Evolutionary conservation across 208 protist genomes (phyloP), one percentile per base, ranked within the genome.

Genomic region (Vickermania ingenoplastis): DNA sequence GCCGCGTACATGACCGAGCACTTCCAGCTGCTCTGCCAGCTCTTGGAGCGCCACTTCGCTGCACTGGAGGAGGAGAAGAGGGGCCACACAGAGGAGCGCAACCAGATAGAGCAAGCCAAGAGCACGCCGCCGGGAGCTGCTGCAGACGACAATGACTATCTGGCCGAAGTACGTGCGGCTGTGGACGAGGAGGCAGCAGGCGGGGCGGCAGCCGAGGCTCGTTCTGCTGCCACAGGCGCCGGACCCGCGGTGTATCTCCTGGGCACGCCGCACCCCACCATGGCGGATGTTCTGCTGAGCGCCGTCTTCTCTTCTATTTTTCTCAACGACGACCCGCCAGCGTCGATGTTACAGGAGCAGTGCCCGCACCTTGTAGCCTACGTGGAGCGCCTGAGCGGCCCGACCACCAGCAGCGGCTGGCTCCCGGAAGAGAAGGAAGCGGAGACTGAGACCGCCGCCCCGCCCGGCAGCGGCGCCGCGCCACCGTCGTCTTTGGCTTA

Each of bases 271-370:
- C 83, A 91, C 57, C 89, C 89, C 1, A 92, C 82, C 5, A 59
- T 95, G 22, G 80, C 83, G 0, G 89, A 95, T 50, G 89, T 91
- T 26, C 75, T 75, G n/a, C 75, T 95, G 7, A 77, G 79, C 5
- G 67, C 85, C 0, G 73, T 66, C 17, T 95, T 95, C 53, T 89
- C 83, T 7, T 67, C 69, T 22, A 79, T 81, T 45, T 95, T 95
- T 59, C 57, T 91, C 24, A 77, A 80, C 63, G 83, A 91, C 50
- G 77, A 89, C 56, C 81, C 84, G n/a, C 84, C 89, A 2, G 75
- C 83, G 27, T 63, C 77, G 27, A 51, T 72, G 50, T 63, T 91
- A 22, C 58, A 69, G 26, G 80, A 88, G 56, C 63, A 69, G 59
- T 91, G 77, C 51, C 83, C 89, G 1, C 61, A 79, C 52, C 68